phyloP scores from a whole-genome alignment of 768 basidiomycete genomes.

The Suillus hirtellus region DNA sequence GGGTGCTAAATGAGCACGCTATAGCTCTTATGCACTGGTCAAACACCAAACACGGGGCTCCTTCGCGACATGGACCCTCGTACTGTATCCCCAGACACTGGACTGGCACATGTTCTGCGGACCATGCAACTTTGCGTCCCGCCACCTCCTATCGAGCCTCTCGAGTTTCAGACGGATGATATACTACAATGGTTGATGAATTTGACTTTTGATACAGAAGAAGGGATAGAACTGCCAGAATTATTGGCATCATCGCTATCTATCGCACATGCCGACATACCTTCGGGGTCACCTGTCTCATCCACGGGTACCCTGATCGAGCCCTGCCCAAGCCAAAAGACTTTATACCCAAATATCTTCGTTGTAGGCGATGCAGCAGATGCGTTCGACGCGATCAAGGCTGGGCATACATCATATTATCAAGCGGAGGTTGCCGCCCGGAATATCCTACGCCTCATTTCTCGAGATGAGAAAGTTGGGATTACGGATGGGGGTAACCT shows the following conservation, averaged over 20 bases:
- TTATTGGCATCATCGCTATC: no score
- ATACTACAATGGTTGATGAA: background rate
- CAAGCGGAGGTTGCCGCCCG: conserved; percentile 54
- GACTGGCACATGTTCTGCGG: conserved; percentile 46
- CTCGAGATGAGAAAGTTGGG: conserved; percentile 17
- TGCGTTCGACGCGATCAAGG: conserved; percentile 62
- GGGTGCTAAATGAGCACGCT: background rate
- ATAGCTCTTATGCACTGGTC: conserved; percentile 65
- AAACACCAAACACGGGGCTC: conserved; percentile 54
- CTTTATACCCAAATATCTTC: conserved; percentile 56
- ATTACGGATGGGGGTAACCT: background rate
- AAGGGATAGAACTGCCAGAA: background rate
- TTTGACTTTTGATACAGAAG: background rate
- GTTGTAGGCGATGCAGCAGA: conserved; percentile 65
- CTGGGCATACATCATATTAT: conserved; percentile 56
- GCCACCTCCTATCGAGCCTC: background rate
- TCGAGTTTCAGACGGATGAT: background rate
- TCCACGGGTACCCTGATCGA: conserved; percentile 18
- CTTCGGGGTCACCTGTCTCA: conserved; percentile 5
- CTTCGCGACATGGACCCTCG: conserved; percentile 42
- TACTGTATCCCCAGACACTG: conserved; percentile 40
- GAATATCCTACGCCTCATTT: conserved; percentile 51
- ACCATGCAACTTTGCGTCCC: conserved; percentile 44
- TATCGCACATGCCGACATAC: background rate
- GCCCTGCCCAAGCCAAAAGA: conserved; percentile 10